phyloP scores from a whole-genome alignment of 2,329 filamentous ascomycete species.

The Fusarium dimerum region DNA sequence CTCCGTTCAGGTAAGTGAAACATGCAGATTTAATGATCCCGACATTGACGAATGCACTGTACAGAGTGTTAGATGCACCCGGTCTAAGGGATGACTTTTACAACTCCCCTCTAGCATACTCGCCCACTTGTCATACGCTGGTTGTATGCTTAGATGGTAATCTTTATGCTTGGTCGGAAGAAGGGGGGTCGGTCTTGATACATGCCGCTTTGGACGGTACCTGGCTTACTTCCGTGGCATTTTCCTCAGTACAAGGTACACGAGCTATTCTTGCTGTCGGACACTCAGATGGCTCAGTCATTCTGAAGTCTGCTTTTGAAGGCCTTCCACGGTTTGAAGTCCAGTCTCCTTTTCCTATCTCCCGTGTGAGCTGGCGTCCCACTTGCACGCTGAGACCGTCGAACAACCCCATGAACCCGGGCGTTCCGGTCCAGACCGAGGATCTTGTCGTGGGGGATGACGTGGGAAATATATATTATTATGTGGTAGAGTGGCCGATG shows the following conservation, averaged over 20 bases:
- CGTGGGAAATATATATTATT: conserved; percentile 80
- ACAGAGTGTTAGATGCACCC: conserved; percentile 82
- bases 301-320: conserved; percentile 76
- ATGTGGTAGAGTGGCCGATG: conserved; percentile 82
- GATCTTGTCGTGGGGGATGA: conserved; percentile 88
- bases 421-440: conserved; percentile 65
- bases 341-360: conserved; percentile 69
- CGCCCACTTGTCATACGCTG: conserved; percentile 69
- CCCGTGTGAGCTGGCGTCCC: conserved; percentile 82
- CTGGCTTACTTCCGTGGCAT: conserved; percentile 84
- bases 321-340: conserved; percentile 72
- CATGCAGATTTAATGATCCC: conserved; percentile 29
- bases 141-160: conserved; percentile 79
- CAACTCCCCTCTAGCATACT: conserved; percentile 88
- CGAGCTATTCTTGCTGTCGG: conserved; percentile 85
- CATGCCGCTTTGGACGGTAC: conserved; percentile 29
- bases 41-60: conserved; percentile 31
- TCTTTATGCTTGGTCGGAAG: conserved; percentile 89
- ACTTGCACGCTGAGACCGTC: conserved; percentile 55
- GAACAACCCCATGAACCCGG: conserved; percentile 47
- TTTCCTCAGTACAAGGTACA: conserved; percentile 76
- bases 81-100: conserved; percentile 94
- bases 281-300: conserved; percentile 73
- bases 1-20: conserved; percentile 73
- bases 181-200: conserved; percentile 59